Evolutionary conservation across 1,139 yeast species (phyloP).

Genomic region (Ogataea hybrid): DNA sequence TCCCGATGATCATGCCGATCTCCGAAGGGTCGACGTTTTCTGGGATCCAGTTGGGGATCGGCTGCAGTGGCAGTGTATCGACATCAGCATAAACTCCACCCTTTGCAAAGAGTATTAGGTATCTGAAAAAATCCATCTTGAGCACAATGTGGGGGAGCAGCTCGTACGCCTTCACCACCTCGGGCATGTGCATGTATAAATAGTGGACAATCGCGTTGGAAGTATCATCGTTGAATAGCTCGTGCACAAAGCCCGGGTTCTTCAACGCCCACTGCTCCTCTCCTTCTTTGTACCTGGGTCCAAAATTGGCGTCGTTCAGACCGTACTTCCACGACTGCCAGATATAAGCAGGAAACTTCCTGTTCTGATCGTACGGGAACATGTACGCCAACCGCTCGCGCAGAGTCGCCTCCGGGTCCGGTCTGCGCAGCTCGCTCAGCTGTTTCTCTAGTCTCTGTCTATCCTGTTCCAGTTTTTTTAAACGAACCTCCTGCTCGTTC

Average conservation of each 20-base stretch:
- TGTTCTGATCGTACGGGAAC: conserved; percentile 65
- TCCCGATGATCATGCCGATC: conserved; percentile 79
- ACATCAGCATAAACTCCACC: conserved; percentile 95
- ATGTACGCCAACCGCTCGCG: conserved; percentile 66
- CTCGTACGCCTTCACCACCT: conserved; percentile 73
- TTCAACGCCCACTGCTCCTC: conserved; percentile 69
- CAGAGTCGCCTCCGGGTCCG: conserved; percentile 58
- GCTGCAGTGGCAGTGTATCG: conserved; percentile 68
- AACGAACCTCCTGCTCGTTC: conserved; percentile 48
- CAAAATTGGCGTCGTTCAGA: conserved; percentile 62
- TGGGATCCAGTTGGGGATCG: conserved; percentile 63
- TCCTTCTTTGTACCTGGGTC: conserved; percentile 55
- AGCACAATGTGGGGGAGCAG: conserved; percentile 75
- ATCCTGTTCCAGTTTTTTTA: conserved; percentile 48
- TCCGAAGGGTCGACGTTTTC: conserved; percentile 42
- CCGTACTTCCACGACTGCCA: conserved; percentile 85
- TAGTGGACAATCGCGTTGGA: conserved; percentile 63
- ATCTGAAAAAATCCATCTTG: conserved; percentile 90
- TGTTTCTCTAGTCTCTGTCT: conserved; percentile 53
- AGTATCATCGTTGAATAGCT: conserved; percentile 68
- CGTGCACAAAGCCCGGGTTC: conserved; percentile 67
- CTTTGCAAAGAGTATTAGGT: conserved; percentile 77
- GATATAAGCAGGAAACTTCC: conserved; percentile 71
- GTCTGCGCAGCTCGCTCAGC: conserved; percentile 55
- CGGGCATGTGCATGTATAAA: conserved; percentile 68